These are phyloP conservation scores for Colletotrichum sp. DNA, from an alignment of 2,329 filamentous ascomycete species.

Conservation along the genomic window DNA sequence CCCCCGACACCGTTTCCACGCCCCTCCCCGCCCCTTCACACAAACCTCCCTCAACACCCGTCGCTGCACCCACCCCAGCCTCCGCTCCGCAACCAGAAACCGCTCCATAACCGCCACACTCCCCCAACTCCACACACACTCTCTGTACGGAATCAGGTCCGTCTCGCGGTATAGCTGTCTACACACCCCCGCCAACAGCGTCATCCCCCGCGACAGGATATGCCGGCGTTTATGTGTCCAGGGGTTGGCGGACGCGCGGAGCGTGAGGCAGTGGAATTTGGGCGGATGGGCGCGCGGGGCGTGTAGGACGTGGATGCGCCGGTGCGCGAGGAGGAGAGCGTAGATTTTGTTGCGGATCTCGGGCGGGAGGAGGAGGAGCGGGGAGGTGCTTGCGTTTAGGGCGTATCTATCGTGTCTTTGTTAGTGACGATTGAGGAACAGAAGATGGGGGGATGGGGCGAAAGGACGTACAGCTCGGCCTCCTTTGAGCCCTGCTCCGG, in stretches of 20 bases:
- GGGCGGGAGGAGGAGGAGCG: slow-evolving; percentile 26
- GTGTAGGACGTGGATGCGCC: slow-evolving; percentile 26
- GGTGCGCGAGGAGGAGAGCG: slow-evolving; percentile 24
- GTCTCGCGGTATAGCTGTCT: slow-evolving; percentile 42
- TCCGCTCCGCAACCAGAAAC: slow-evolving; percentile 34
- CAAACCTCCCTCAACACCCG: slow-evolving; percentile 34
- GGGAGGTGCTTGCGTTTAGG: slow-evolving; percentile 5
- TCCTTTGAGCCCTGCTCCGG: slow-evolving; percentile 14
- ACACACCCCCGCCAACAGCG: slow-evolving; percentile 36
- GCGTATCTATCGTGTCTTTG: slow-evolving; percentile 4
- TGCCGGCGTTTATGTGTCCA: slow-evolving; percentile 23
- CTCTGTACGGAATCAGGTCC: slow-evolving; percentile 34
- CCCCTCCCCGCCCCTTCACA: slow-evolving; percentile 22
- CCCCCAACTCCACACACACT: slow-evolving; percentile 40
- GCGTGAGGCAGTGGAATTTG: slow-evolving; percentile 34
- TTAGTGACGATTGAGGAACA: not conserved
- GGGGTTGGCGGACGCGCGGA: slow-evolving; percentile 31
- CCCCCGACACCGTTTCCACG: slow-evolving; percentile 29
- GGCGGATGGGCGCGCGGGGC: slow-evolving; percentile 13
- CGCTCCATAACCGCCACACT: slow-evolving; percentile 35
- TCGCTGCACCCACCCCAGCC: slow-evolving; percentile 32
- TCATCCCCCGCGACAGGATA: slow-evolving; percentile 26
- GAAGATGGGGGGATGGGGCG: not conserved
- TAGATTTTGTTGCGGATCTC: slow-evolving; percentile 31
- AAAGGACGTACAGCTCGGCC: not conserved